A percentile compares a stretch with the other conserved stretches of the same genome.
phyloP scores from a whole-genome alignment of 1,284 basidiomycete species.

The Tilletia horrida region DNA sequence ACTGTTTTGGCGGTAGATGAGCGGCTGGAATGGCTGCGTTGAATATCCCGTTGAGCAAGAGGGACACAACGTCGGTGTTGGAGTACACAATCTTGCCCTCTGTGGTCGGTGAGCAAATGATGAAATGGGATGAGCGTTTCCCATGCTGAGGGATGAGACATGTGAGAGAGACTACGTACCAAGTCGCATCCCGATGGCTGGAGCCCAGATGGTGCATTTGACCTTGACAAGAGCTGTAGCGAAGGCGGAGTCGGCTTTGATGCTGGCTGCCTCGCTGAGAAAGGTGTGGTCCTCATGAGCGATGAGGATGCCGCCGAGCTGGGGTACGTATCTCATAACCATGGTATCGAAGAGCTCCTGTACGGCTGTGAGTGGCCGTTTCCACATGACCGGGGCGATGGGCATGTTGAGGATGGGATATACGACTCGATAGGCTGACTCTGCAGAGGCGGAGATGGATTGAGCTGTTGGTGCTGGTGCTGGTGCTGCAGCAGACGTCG shows the following conservation, averaged over 20 bases:
- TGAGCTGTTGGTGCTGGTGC: background rate
- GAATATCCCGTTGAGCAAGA: conserved; percentile 89
- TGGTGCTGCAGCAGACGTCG: background rate
- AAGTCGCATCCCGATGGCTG: conserved; percentile 76
- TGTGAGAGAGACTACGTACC: conserved; percentile 58
- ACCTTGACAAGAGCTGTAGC: conserved; percentile 73
- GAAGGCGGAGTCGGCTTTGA: conserved; percentile 83
- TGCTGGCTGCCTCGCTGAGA: conserved; percentile 65
- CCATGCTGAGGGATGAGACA: background rate
- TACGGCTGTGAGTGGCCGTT: conserved; percentile 37
- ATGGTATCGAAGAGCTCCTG: conserved; percentile 50
- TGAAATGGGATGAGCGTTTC: background rate
- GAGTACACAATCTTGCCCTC: conserved; percentile 82
- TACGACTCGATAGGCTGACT: conserved; percentile 38
- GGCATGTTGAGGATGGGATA: conserved; percentile 43
- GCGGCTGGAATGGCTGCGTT: conserved; percentile 92
- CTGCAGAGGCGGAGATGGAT: background rate
- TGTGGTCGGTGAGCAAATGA: conserved; percentile 50
- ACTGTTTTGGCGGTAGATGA: conserved; percentile 75
- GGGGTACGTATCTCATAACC: conserved; percentile 76
- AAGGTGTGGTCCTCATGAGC: conserved; percentile 77
- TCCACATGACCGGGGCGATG: conserved; percentile 44
- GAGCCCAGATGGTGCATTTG: conserved; percentile 84
- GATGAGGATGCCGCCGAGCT: conserved; percentile 80
- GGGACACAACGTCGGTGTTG: conserved; percentile 88